phyloP scores from a whole-genome alignment of 345 rosid species.

The Salix caprea region DNA sequence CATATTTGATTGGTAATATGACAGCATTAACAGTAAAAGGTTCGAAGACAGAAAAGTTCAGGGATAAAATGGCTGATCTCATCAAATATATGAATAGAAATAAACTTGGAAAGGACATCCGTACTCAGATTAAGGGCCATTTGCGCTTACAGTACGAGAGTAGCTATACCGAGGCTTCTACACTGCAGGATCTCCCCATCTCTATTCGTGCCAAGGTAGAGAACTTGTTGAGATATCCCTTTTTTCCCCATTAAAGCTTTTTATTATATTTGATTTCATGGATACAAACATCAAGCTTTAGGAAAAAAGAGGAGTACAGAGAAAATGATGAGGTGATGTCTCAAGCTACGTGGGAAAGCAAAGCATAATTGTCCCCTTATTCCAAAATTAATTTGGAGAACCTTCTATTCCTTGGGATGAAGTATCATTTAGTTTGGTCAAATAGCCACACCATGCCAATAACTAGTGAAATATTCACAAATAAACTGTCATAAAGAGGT shows the following conservation, averaged over 20 bases:
- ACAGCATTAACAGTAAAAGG: constrained; percentile 97
- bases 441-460: too few species aligned
- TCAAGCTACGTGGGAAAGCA: too few species aligned
- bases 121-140: constrained; percentile 73
- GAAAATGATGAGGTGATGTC: background rate
- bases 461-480: too few species aligned
- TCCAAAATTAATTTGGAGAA: too few species aligned
- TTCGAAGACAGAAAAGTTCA: constrained; percentile 86
- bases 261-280: background rate
- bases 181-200: constrained; percentile 78
- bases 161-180: constrained; percentile 68
- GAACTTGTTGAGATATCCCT: background rate
- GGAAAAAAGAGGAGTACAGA: background rate
- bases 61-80: constrained; percentile 91
- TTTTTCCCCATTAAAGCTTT: background rate
- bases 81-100: constrained; percentile 86
- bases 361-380: too few species aligned
- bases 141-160: constrained; percentile 79
- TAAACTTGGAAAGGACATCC: constrained; percentile 58
- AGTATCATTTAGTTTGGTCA: too few species aligned
- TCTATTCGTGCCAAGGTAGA: constrained; percentile 91
- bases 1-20: constrained; percentile 94
- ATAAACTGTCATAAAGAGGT: too few species aligned
- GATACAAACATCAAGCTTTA: background rate
- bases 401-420: too few species aligned